A percentile compares a stretch with the other conserved stretches of the same genome.
Evolutionary conservation across 2,329 filamentous ascomycete genomes (phyloP).

Genomic region (Colletotrichum truncatum): DNA sequence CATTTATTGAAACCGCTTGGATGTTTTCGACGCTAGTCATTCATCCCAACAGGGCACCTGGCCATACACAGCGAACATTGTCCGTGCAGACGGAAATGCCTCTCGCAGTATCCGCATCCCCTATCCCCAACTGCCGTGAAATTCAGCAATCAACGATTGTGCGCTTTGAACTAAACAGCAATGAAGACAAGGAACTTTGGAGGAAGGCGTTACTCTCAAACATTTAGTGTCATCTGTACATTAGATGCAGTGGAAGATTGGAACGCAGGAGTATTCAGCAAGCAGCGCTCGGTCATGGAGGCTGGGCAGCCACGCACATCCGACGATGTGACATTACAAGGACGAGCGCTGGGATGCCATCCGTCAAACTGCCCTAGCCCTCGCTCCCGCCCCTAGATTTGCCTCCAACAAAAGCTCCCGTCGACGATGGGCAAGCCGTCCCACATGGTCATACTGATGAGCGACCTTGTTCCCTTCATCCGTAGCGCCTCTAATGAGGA

Average conservation of each 20-base stretch:
- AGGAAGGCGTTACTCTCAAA: not conserved
- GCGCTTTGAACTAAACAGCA: too few species aligned
- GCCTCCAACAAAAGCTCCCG: not conserved
- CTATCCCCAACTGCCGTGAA: too few species aligned
- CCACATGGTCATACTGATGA: not conserved
- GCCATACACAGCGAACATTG: not conserved
- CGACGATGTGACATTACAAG: not conserved
- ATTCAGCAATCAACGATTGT: too few species aligned
- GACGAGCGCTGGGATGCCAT: not conserved
- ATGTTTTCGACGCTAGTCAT: constrained; percentile 11
- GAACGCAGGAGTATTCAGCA: not conserved
- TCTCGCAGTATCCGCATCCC: too few species aligned
- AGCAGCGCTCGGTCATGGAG: not conserved
- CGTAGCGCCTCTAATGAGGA: not conserved
- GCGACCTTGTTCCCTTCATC: not conserved
- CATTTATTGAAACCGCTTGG: not conserved
- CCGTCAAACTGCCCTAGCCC: not conserved
- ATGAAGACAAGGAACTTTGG: too few species aligned
- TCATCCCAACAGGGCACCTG: not conserved
- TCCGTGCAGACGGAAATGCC: constrained; percentile 1
- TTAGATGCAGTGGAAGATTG: not conserved
- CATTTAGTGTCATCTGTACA: not conserved
- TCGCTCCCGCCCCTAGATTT: not conserved
- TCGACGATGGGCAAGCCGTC: not conserved
- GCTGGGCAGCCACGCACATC: not conserved